Evolutionary conservation across 805 yeast species (phyloP).

Genomic region (Kodamaea kakaduensis): DNA sequence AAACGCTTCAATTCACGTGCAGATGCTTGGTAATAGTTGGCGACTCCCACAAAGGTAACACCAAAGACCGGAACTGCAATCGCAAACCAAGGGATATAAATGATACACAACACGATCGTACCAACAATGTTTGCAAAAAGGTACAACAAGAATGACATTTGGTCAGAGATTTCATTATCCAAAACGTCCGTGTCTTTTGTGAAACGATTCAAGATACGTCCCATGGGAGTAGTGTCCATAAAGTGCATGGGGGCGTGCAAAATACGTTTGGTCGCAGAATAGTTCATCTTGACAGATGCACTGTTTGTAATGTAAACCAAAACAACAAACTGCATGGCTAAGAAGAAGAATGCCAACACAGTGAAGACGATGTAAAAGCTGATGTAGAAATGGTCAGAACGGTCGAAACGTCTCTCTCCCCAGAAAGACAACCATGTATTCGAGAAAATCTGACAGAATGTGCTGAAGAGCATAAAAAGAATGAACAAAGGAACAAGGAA

Average conservation of each 20-base stretch:
- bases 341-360: constrained; percentile 43
- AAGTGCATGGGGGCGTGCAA: constrained; percentile 79
- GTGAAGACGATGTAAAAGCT: constrained; percentile 69
- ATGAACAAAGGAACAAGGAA: constrained; percentile 19
- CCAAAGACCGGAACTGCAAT: constrained; percentile 55
- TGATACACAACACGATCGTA: constrained; percentile 57
- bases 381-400: constrained; percentile 57
- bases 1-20: constrained; percentile 73
- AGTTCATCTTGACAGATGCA: constrained; percentile 58
- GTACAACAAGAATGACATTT: constrained; percentile 55
- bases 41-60: constrained; percentile 38
- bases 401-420: constrained; percentile 54
- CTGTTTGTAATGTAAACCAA: constrained; percentile 48
- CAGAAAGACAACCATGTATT: constrained; percentile 84
- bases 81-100: constrained; percentile 74
- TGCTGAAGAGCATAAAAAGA: constrained; percentile 32
- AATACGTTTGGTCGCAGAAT: constrained; percentile 55
- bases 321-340: constrained; percentile 39
- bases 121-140: constrained; percentile 56
- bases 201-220: constrained; percentile 78
- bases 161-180: constrained; percentile 76
- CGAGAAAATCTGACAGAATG: constrained; percentile 54
- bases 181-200: constrained; percentile 83
- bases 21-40: constrained; percentile 62
- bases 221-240: constrained; percentile 84